Conservation (phyloP, 768 basidiomycete species). For the Boletus sp. region DNA sequence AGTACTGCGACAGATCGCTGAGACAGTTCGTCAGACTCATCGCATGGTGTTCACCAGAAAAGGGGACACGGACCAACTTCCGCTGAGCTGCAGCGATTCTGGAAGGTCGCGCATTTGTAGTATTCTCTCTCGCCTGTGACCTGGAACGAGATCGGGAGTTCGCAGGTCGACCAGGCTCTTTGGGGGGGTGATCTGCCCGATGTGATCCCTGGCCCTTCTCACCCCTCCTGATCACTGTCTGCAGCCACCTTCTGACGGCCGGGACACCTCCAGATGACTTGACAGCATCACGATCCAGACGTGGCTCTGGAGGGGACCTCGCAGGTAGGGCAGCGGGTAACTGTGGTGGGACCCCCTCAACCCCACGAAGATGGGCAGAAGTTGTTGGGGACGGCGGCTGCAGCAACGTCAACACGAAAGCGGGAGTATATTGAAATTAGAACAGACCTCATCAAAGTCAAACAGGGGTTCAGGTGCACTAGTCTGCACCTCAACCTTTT, state of each 20-base stretch:
- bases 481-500: neutral
- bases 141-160: neutral
- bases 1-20: neutral
- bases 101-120: neutral
- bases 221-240: neutral
- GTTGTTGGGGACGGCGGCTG: neutral
- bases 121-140: neutral
- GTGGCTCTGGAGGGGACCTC: no score
- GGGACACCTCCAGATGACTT: neutral
- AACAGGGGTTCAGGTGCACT: neutral
- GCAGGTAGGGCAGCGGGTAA: no score
- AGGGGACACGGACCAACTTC: neutral
- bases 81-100: neutral
- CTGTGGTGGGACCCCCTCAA: neutral
- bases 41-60: neutral
- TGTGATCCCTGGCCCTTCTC: neutral
- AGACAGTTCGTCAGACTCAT: neutral
- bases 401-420: neutral
- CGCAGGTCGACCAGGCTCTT: neutral
- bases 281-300: no score
- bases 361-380: neutral
- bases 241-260: neutral
- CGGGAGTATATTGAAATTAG: no score
- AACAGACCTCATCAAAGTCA: neutral
- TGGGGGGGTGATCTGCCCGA: neutral